phyloP scores from a whole-genome alignment of 163 green algal genomes.

The Scenedesmus sp. region DNA sequence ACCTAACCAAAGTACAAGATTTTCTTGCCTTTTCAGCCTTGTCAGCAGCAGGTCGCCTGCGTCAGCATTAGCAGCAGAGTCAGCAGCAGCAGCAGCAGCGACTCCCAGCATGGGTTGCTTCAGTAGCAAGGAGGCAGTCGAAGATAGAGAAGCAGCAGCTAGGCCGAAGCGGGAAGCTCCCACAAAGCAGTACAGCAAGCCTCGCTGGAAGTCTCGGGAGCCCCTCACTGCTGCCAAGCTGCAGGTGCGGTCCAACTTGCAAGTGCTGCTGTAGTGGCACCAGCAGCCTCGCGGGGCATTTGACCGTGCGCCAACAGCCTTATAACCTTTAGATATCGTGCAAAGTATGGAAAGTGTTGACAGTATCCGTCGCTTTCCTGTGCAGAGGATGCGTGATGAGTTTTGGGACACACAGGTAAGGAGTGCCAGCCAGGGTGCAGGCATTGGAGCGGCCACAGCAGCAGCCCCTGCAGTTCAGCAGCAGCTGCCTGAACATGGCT shows the following conservation, averaged over 20 bases:
- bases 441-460: background rate
- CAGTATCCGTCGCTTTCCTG: background rate
- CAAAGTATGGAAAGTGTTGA: no score
- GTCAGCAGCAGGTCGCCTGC: no score
- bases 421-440: background rate
- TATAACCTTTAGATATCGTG: no score
- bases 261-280: no score
- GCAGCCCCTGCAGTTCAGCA: background rate
- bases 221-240: constrained; percentile 69
- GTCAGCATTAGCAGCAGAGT: no score
- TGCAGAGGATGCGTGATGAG: constrained; percentile 78
- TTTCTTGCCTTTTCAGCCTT: no score
- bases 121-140: constrained; percentile 11
- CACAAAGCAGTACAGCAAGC: constrained; percentile 62
- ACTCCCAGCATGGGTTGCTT: constrained; percentile 33
- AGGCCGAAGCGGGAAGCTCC: constrained; percentile 47
- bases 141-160: background rate
- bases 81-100: background rate
- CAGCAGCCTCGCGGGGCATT: no score
- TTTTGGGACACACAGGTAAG: constrained; percentile 89
- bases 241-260: constrained; percentile 48
- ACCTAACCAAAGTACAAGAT: no score
- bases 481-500: no score
- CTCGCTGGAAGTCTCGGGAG: constrained; percentile 74
- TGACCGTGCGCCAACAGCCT: background rate